Base-by-base conservation (phyloP, 257 asterid species). In the Salvia splendens region DNA sequence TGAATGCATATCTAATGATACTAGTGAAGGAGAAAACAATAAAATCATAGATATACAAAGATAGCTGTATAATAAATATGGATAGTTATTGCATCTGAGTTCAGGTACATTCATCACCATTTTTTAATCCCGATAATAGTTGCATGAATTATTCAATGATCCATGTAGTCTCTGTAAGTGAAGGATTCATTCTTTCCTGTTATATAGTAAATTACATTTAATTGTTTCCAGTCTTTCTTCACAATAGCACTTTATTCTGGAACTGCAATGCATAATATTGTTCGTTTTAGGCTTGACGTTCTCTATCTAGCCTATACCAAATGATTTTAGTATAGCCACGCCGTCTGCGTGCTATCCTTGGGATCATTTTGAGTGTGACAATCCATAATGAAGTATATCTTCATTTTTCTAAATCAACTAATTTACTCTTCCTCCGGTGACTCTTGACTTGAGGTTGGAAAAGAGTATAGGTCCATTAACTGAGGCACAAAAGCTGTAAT, bases 1-100 rank as follows among this genome's bases (percentile, higher is more conserved):
- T 38, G 86, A 85, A 70, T 80, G 78, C 47, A 73, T 72, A 51
- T 80, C 84, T 64, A 80, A 81, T 65, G 81, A 81, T 65, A 65
- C 77, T 9, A 77, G 79, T 60, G 86, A 81, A 79, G 86, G 84
- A 15, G 84, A 80, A 28, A 72, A 78, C 76, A 70, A 79, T 70
- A 75, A 75, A 73, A 63, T 80, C 85, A 68, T 73, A 71, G 72
- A 62, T 57, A 80, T 38, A 38, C 8, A 38, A 81, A 79, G 83
- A 75, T 85, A 79, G 79, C 66, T 38, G 65, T 59, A 64, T 47
- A 61, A 62, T 70, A 69, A 65, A 11, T 72, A 60, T 52, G 35
- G 7, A 4, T 57, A 33, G 5, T 33, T 24, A 24, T 20, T 24
- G 38, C 53, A 47, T 14, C 24, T 47, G 14, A 5, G 24, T n/a